phyloP scores from a whole-genome alignment of 2,329 filamentous ascomycete genomes.

The Calonectria fujianensis region DNA sequence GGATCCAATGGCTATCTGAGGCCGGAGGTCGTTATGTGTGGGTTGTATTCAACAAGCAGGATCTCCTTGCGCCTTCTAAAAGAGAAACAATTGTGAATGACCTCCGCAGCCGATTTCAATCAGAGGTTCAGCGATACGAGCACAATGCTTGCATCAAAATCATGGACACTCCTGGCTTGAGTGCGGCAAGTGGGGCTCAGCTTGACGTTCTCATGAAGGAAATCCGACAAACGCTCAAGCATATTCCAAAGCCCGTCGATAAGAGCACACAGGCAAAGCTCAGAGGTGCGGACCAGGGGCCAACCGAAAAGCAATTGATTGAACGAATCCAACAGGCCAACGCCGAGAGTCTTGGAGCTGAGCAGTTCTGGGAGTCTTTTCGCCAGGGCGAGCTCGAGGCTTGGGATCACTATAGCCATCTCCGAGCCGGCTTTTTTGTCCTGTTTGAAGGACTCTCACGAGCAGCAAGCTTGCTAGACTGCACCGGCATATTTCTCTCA shows the following conservation, averaged over 20 bases:
- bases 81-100: slow-evolving; percentile 44
- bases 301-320: slow-evolving; percentile 44
- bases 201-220: slow-evolving; percentile 43
- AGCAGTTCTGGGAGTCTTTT: slow-evolving; percentile 56
- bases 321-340: slow-evolving; percentile 38
- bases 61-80: slow-evolving; percentile 48
- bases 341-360: slow-evolving; percentile 25
- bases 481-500: slow-evolving; percentile 56
- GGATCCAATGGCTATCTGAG: slow-evolving; percentile 46
- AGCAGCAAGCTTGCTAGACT: slow-evolving; percentile 52
- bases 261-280: slow-evolving; percentile 32
- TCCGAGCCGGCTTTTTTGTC: slow-evolving; percentile 59
- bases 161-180: slow-evolving; percentile 52
- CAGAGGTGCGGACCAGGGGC: slow-evolving; percentile 36
- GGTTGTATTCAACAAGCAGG: slow-evolving; percentile 59
- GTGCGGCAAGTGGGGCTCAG: slow-evolving; percentile 42
- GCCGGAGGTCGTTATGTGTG: slow-evolving; percentile 52
- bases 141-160: slow-evolving; percentile 44
- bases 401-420: slow-evolving; percentile 60
- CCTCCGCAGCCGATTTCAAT: slow-evolving; percentile 36
- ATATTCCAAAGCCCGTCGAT: slow-evolving; percentile 2
- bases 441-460: slow-evolving; percentile 54
- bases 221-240: slow-evolving; percentile 43
- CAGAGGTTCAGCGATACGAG: slow-evolving; percentile 40
- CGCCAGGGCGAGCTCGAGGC: slow-evolving; percentile 51